phyloP scores from a whole-genome alignment of 2,329 filamentous ascomycete species.

The Dothistroma pini region DNA sequence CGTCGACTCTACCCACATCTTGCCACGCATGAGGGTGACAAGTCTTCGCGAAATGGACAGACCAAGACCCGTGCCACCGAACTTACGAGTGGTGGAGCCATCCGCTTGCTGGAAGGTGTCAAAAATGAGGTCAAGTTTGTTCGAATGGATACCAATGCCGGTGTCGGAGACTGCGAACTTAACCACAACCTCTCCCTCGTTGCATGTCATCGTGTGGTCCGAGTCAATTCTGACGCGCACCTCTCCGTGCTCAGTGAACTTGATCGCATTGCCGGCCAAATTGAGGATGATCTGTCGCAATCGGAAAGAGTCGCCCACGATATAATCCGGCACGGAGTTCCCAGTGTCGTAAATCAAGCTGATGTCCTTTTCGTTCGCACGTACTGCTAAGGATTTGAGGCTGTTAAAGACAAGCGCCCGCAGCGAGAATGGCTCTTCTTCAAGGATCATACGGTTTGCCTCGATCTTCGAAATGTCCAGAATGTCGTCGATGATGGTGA shows the following conservation, averaged over 20 bases:
- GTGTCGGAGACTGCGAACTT: constrained; percentile 96
- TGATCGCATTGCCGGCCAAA: constrained; percentile 96
- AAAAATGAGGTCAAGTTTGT: constrained; percentile 96
- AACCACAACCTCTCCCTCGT: constrained; percentile 78
- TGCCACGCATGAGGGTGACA: constrained; percentile 93
- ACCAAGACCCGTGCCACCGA: constrained; percentile 90
- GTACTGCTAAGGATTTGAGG: constrained; percentile 92
- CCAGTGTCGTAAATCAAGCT: constrained; percentile 93
- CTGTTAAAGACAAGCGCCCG: constrained; percentile 96
- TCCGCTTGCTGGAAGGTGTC: constrained; percentile 99
- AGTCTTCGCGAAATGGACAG: constrained; percentile 92
- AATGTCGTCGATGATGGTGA: constrained; percentile 91
- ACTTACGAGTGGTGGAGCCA: constrained; percentile 92
- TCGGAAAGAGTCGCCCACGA: constrained; percentile 94
- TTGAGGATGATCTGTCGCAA: constrained; percentile 95
- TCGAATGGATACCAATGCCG: constrained; percentile 90
- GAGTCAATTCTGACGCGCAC: constrained; percentile 89
- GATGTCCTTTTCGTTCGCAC: constrained; percentile 92
- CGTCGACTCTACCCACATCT: constrained; percentile 92
- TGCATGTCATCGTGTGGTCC: constrained; percentile 62
- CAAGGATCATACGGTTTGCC: constrained; percentile 96
- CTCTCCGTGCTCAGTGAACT: constrained; percentile 95
- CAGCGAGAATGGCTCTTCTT: constrained; percentile 93
- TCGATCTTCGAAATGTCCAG: constrained; percentile 74
- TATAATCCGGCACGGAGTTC: constrained; percentile 88